These are phyloP conservation scores for Phytophthora aleatoria DNA, from an alignment of 352 stramenopile genomes.

Conservation along the genomic window DNA sequence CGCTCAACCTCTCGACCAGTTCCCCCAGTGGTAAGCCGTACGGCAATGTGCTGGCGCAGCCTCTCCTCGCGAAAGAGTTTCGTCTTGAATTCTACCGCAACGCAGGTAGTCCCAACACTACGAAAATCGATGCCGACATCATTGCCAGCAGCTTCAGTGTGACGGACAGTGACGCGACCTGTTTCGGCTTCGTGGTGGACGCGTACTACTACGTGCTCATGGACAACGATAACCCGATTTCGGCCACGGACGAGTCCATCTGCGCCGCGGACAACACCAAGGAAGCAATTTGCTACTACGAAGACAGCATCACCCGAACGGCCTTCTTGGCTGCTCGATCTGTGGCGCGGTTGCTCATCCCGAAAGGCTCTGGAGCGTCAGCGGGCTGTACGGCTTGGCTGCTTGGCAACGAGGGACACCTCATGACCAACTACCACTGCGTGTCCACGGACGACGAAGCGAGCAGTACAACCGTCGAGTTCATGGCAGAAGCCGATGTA, in stretches of 20 bases:
- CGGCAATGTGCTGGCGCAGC: constrained; percentile 33
- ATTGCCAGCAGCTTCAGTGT: constrained; percentile 24
- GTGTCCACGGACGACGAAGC: constrained; percentile 51
- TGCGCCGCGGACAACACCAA: constrained; percentile 67
- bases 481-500: constrained; percentile 52
- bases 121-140: neutral
- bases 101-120: constrained; percentile 16
- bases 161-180: constrained; percentile 30
- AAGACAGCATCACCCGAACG: constrained; percentile 28
- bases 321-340: constrained; percentile 48
- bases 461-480: constrained; percentile 52
- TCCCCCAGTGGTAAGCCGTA: constrained; percentile 40
- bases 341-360: constrained; percentile 59
- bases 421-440: constrained; percentile 82
- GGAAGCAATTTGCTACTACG: constrained; percentile 62
- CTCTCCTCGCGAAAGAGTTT: constrained; percentile 56
- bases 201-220: constrained; percentile 54
- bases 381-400: constrained; percentile 68
- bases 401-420: constrained; percentile 55
- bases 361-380: constrained; percentile 35
- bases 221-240: constrained; percentile 45
- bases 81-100: constrained; percentile 62
- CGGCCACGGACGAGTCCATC: constrained; percentile 47
- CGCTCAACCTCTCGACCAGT: constrained; percentile 44
- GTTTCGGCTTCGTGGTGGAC: constrained; percentile 64